Percentiles rank a stretch among this genome's conserved stretches.
These are phyloP conservation scores for Iris macrosiphon DNA, from an alignment of 106 monocot species.

Conservation along the genomic window DNA sequence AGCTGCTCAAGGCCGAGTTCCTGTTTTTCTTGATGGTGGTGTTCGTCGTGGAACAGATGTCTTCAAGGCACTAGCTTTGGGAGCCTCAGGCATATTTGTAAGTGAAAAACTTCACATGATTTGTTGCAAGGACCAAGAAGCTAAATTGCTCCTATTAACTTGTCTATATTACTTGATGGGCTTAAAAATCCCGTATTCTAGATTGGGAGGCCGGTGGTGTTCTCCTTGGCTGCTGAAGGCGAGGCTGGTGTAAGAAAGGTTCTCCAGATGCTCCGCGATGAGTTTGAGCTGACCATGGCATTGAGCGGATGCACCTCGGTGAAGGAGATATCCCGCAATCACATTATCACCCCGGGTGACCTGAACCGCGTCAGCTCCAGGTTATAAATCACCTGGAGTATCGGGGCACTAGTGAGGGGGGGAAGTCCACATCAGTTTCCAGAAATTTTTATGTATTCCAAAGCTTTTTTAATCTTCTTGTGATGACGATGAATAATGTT, in stretches of 20 bases:
- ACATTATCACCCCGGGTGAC: constrained; percentile 56
- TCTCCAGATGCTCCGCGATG: constrained; percentile 83
- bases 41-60: constrained; percentile 90
- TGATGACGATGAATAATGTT: too few species aligned
- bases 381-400: constrained; percentile 28
- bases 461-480: too few species aligned
- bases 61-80: constrained; percentile 91
- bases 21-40: constrained; percentile 84
- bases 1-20: constrained; percentile 48
- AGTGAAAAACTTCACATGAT: too few species aligned
- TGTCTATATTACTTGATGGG: too few species aligned
- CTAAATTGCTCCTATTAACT: too few species aligned
- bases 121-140: too few species aligned
- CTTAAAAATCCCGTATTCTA: constrained; percentile 14
- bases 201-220: constrained; percentile 91
- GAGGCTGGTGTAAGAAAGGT: constrained; percentile 85
- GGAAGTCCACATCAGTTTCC: too few species aligned
- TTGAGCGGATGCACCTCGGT: constrained; percentile 78
- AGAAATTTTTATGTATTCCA: too few species aligned
- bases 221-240: constrained; percentile 78
- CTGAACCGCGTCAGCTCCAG: constrained; percentile 15
- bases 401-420: too few species aligned
- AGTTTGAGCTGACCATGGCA: constrained; percentile 91
- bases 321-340: constrained; percentile 78
- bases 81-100: constrained; percentile 87